A percentile compares a stretch with the other conserved stretches of the same genome.
Evolutionary conservation across 1,284 basidiomycete genomes (phyloP).

Genomic region (Ceratobasidium sp.): DNA sequence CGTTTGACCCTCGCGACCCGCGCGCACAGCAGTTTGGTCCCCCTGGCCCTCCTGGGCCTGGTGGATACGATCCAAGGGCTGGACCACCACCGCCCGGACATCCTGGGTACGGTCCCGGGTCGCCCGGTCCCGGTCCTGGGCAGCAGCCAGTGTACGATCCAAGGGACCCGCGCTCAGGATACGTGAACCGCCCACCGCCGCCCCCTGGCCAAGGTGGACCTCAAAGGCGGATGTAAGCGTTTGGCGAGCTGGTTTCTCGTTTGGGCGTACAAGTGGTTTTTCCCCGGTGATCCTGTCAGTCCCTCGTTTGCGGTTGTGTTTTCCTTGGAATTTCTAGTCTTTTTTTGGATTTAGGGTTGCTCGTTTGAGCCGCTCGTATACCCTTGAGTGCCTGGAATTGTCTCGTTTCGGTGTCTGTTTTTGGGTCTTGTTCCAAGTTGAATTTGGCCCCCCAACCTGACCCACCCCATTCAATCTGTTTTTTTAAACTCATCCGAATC

Average conservation of each 20-base stretch:
- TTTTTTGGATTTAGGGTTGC: conserved; percentile 18
- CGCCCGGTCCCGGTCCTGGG: conserved; percentile 4
- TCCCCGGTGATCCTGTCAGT: conserved; percentile 15
- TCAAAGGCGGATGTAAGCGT: conserved; percentile 20
- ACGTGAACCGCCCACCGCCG: conserved; percentile 31
- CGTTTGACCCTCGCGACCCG: conserved; percentile 42
- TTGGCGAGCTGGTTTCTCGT: conserved; percentile 31
- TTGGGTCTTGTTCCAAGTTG: not conserved
- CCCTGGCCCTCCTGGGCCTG: conserved; percentile 44
- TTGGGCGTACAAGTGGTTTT: not conserved
- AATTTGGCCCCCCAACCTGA: not conserved
- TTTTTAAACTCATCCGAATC: not conserved
- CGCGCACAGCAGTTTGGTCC: conserved; percentile 29
- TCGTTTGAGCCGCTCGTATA: conserved; percentile 10
- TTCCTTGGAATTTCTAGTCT: conserved; percentile 18
- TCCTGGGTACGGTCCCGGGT: conserved; percentile 31
- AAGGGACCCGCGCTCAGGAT: conserved; percentile 30
- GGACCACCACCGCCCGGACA: conserved; percentile 46
- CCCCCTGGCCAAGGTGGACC: conserved; percentile 23
- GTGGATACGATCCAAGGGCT: conserved; percentile 37
- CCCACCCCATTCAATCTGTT: conserved; percentile 9
- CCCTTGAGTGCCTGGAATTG: conserved; percentile 5
- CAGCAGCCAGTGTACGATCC: conserved; percentile 28
- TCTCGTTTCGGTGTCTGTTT: not conserved
- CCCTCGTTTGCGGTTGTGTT: conserved; percentile 12